Evolutionary conservation across 371 early-diverging fungal genomes (phyloP), one percentile per base, ranked within the genome.

Genomic region (Mucor plumbeus): DNA sequence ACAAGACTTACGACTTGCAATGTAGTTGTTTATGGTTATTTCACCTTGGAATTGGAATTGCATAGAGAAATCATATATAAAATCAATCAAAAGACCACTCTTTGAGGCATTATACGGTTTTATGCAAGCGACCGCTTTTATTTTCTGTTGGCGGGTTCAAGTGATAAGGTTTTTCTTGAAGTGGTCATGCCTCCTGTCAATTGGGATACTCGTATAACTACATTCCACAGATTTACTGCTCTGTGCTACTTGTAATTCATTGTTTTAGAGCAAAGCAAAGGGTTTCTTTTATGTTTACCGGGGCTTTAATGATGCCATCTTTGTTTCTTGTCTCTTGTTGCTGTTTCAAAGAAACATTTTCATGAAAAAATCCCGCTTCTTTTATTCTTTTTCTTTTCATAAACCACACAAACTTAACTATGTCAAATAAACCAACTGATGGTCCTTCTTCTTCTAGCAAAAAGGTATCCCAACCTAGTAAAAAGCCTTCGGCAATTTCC

Each of bases 401-500:
- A 59, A 14, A 21, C 31, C 11, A 50, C 35, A 15, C 31, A 40
- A 34, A 21, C 11, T 26, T 26, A 26, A 61, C 19, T 15, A 69
- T 69, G 70, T 69, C 70, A 59, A 64, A 47, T 48, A 68, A 56
- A 47, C 41, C 69, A 50, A 39, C 64, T 11, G 63, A 65, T 17
- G 56, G 40, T 8, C 50, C 50, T 21, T 50, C 50, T 4, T 59
- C 59, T 39, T 48, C 61, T 33, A 72, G 63, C 55, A 71, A 50
- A 19, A 50, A 40, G 48, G 53, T n/a, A 8, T 19, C 39, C 19
- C 69, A 65, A 34, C 8, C 50, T 5, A 50, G 21, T 19, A 50
- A 26, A 26, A 65, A 71, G 54, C 68, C 72, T 11, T 80, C 81
- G 3, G 81, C 76, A 6, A 77, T 80, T 55, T 71, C 77, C 4